These are phyloP conservation scores for Ogataea corticis DNA, from an alignment of 805 yeast genomes.

Conservation along the genomic window DNA sequence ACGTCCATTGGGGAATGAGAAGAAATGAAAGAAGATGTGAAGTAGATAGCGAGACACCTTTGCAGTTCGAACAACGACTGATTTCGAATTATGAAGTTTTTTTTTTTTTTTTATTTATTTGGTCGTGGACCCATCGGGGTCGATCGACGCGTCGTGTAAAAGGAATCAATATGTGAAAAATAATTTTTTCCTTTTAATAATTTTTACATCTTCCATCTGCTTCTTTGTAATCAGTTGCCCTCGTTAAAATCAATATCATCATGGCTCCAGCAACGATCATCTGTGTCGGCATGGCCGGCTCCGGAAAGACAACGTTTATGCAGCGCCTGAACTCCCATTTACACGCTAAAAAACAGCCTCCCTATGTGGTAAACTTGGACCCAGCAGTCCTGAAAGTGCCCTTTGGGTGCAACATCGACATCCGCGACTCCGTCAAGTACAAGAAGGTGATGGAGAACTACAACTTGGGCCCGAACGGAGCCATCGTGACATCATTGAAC, in stretches of 20 bases:
- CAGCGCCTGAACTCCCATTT: conserved; percentile 90
- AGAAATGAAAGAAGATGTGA: no score
- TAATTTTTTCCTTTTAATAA: background rate
- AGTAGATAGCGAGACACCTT: no score
- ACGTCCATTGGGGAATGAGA: conserved; percentile 75
- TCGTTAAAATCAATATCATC: background rate
- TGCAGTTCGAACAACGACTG: no score
- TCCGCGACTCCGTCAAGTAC: conserved; percentile 93
- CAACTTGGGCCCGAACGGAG: conserved; percentile 96
- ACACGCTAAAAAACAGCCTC: conserved; percentile 69
- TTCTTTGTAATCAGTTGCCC: background rate
- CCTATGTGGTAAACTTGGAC: conserved; percentile 91
- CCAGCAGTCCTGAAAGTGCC: conserved; percentile 97
- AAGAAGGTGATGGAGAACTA: conserved; percentile 96
- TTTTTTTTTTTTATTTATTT: background rate
- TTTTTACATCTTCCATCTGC: background rate
- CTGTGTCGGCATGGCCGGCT: conserved; percentile 53
- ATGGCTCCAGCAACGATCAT: conserved; percentile 39
- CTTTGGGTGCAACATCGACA: conserved; percentile 90
- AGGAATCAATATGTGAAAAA: background rate
- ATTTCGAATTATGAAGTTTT: no score
- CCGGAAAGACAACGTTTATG: conserved; percentile 98
- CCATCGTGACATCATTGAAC: conserved; percentile 92
- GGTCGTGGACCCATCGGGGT: background rate
- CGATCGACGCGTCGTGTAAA: background rate